These are phyloP conservation scores for Alloteropsis semialata DNA, from an alignment of 176 grass and related monocot genomes.

Conservation along the genomic window DNA sequence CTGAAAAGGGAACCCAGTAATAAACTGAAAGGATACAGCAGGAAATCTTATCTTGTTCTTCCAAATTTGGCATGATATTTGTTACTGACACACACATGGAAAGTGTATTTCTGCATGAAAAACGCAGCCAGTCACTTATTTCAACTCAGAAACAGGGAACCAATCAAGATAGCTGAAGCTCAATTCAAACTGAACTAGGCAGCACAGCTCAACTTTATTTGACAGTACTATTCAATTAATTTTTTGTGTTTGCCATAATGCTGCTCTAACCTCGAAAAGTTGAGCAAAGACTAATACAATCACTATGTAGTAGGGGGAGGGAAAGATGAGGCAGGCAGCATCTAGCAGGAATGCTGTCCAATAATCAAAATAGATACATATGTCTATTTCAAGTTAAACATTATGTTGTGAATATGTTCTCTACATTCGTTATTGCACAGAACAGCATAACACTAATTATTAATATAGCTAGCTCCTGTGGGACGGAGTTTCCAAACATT, in stretches of 20 bases:
- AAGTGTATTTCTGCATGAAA: slow-evolving; percentile 58
- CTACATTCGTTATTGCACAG: neutral
- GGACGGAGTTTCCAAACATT: neutral
- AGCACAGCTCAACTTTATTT: neutral
- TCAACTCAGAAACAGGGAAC: slow-evolving; percentile 3
- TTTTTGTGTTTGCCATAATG: neutral
- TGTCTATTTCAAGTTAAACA: neutral
- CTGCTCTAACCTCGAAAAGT: neutral
- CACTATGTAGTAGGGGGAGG: neutral
- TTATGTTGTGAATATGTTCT: neutral
- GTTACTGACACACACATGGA: slow-evolving; percentile 83
- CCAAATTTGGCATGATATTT: slow-evolving; percentile 65
- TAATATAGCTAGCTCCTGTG: neutral
- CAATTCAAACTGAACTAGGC: neutral
- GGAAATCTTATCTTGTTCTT: slow-evolving; percentile 57
- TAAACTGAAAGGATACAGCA: slow-evolving; percentile 70
- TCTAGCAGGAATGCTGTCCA: neutral
- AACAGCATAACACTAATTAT: neutral
- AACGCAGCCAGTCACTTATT: slow-evolving; percentile 3
- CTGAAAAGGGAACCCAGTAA: neutral
- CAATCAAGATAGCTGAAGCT: neutral
- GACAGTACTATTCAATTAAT: neutral
- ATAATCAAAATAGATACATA: neutral
- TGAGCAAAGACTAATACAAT: neutral
- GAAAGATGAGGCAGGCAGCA: neutral